Base-by-base conservation (phyloP, 352 stramenopile genomes). In the Phytopythium cucurbitacearum region DNA sequence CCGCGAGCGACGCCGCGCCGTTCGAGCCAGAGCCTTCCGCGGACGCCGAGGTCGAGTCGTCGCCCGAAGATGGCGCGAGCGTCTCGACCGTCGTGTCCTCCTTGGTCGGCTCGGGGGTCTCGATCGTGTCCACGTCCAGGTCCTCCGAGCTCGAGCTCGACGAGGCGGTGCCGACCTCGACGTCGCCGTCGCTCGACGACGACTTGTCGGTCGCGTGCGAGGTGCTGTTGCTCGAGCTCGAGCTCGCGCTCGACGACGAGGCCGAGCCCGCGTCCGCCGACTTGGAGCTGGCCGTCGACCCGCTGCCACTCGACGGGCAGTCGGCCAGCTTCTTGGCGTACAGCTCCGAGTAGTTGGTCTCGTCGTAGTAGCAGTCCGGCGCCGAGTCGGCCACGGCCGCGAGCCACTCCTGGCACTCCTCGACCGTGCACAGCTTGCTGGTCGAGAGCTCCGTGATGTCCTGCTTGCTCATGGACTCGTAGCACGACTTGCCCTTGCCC, bases 301-400 rank as follows among this genome's bases (percentile, higher is more conserved):
- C 21, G 48, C 46, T 60, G 13, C 36, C 16, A 33, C 56, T 61
- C 28, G 16, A 59, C 12, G 48, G 48, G 48, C 80, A 90, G 46
- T 85, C 75, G 16, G 65, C 62, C 33, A 55, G 63, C 57, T 88
- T 90, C 16, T 60, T 47, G 34, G 45, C 48, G 57, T 76, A 90
- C 41, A 59, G 41, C 10, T 46, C 59, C 28, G 66, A 65, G 59
- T 82, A 87, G 67, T 89, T 86, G 51, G 62, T 75, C 59, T 75
- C 74, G 50, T 86, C 77, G 54, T 80, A 89, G 53, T 84, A 69
- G 69, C 71, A 88, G 57, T 81, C 52, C 0, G 80, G 80, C 13
- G 67, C 48, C 28, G 78, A 76, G 38, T 64, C 40, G 12, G 71
- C 69, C 73, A 88, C 76, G 49, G 85, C 80, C n/a, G 65, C 40